Evolutionary conservation across 805 yeast species (phyloP), one percentile per base, ranked within the genome.

Genomic region (Saccharomycopsis fodiens): DNA sequence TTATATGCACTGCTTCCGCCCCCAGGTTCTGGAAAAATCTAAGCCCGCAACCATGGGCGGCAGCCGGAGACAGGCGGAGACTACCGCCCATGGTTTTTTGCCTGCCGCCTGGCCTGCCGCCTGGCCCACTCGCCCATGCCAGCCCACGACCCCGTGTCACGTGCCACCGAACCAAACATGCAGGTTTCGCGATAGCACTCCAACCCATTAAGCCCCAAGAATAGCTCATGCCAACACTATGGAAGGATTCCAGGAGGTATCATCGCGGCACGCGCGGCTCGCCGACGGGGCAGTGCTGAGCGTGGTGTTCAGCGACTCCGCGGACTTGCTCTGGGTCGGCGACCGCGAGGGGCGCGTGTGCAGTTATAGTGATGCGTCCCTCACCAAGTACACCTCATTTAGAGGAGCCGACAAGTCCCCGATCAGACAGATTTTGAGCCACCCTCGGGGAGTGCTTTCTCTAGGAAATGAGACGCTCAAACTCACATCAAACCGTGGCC

Each of bases 251-350:
- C 45, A 45, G 31, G 48, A 47, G 40, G 32, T 44, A 13, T 35
- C 39, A 32, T n/a, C 34, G 15, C 25, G 51, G 17, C 36, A 31
- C 13, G 39, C 51, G 12, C 34, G 39, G 42, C 23, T 23, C 19
- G 16, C 34, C 4, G 16, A 30, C 27, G 15, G 37, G 13, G 21
- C 6, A 13, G 27, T 36, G 15, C 12, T 39, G 21, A 41, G 37
- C 13, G 41, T 41, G 21, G 61, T 63, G 3, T 88, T 88, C 60
- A 96, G 89, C 63, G 72, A 71, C 31, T 64, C 72, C n/a, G 74
- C 79, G 48, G 93, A 89, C 54, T 66, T 93, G 38, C 59, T 89
- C 1, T 91, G 97, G 97, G 70, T 81, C 1, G 95, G 95, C 15
- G 93, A 85, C 58, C 60, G 76, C 30, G 70, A 67, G 32, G 85